Evolutionary conservation across 2,329 filamentous ascomycete genomes (phyloP), one percentile per base, ranked within the genome.

Genomic region (Botryotinia narcissicola): DNA sequence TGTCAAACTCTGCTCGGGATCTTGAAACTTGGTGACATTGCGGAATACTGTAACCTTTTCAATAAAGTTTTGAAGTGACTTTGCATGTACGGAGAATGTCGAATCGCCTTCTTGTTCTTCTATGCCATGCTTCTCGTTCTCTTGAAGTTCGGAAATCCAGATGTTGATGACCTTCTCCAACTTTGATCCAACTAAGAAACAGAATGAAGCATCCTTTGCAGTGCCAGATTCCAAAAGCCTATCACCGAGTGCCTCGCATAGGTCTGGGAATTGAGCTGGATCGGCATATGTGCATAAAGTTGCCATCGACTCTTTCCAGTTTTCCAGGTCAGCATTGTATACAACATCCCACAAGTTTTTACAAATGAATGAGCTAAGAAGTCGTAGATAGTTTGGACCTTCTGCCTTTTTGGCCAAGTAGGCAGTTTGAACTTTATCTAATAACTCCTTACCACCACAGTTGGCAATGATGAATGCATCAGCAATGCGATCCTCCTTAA

Each of bases 281-380:
- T 97, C 92, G 0, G 96, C 96, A 82, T 95, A 99, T 1, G 96
- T 98, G 87, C 96, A 99, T 71, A 99, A 85, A 1, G 95, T 93
- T 42, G 94, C 95, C 93, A 99, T 97, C 4, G 95, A 91, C 83
- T 98, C 96, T 84, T 97, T 98, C 97, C 96, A 99, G 83, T 96
- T 93, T 70, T 88, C 88, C 63, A 99, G 85, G 80, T 98, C 93
- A 12, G 95, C 96, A 80, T 99, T 99, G 84, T 98, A 94, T 12
- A 98, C 96, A 63, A 98, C 89, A 83, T 99, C 96, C 96, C 95
- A 98, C 2, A 99, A 87, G 80, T 99, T 98, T 86, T 98, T 98
- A 75, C 93, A 91, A 73, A 97, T 95, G 70, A 99, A 93, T 9
- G 95, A 97, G 70, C 93, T 92, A 72, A 99, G 87, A 14, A 99